These are phyloP conservation scores for Taiozyma sp. DNA, from an alignment of 1,139 yeast species.

Conservation along the genomic window DNA sequence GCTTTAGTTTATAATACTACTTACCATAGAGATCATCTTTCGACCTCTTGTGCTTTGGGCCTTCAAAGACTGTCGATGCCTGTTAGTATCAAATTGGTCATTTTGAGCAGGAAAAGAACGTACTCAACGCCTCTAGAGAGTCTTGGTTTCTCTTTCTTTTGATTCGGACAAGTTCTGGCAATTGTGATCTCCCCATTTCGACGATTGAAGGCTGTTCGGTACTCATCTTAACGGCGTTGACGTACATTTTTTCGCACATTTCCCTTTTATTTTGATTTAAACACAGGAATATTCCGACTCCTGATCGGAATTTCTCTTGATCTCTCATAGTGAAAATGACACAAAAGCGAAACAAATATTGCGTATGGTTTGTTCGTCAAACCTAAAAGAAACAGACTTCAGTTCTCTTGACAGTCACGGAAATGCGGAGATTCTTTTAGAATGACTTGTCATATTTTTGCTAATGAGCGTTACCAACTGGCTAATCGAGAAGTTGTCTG, in stretches of 20 bases:
- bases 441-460: neutral
- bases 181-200: constrained; percentile 11
- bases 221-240: too few relatives aligned
- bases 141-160: constrained; percentile 84
- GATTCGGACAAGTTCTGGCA: constrained; percentile 65
- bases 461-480: neutral
- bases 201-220: neutral
- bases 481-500: constrained; percentile 7
- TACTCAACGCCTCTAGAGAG: constrained; percentile 73
- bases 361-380: neutral
- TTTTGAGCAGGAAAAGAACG: constrained; percentile 15
- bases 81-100: constrained; percentile 10
- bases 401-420: neutral
- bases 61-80: constrained; percentile 30
- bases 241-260: neutral
- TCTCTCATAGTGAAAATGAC: neutral
- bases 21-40: constrained; percentile 18
- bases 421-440: neutral
- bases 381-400: neutral
- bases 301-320: neutral
- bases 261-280: neutral
- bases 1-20: neutral
- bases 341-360: neutral
- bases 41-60: constrained; percentile 18
- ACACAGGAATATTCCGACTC: neutral